phyloP scores from a whole-genome alignment of 2,329 filamentous ascomycete species.

The Periglandula ipomoeae region DNA sequence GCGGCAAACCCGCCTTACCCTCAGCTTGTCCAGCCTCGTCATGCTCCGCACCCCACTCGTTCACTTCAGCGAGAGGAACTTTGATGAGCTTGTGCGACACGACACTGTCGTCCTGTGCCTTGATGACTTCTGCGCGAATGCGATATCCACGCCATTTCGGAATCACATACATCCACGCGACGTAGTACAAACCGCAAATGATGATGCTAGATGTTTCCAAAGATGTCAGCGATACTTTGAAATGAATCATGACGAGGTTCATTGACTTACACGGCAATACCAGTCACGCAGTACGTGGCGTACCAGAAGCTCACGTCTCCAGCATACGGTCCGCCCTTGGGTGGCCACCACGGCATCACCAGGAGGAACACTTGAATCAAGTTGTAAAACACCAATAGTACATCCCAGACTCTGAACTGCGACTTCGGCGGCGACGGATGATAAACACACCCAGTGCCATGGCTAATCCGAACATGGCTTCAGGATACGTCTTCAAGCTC shows the following conservation, averaged over 20 bases:
- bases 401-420: slow-evolving; percentile 51
- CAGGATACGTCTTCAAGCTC: slow-evolving; percentile 49
- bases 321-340: slow-evolving; percentile 44
- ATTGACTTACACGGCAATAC: slow-evolving; percentile 50
- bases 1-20: not conserved
- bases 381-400: slow-evolving; percentile 49
- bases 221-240: too few relatives aligned
- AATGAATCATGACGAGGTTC: too few relatives aligned
- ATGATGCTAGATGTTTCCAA: slow-evolving; percentile 30
- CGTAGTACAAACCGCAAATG: slow-evolving; percentile 48
- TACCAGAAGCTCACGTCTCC: slow-evolving; percentile 69
- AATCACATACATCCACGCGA: slow-evolving; percentile 46
- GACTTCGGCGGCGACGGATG: slow-evolving; percentile 44
- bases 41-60: slow-evolving; percentile 49
- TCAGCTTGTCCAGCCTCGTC: slow-evolving; percentile 5
- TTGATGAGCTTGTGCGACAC: slow-evolving; percentile 41
- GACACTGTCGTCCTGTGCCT: slow-evolving; percentile 36
- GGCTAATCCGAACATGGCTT: slow-evolving; percentile 46
- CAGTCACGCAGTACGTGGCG: slow-evolving; percentile 56
- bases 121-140: slow-evolving; percentile 45
- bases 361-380: slow-evolving; percentile 52
- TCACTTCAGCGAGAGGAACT: slow-evolving; percentile 40
- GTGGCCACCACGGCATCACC: slow-evolving; percentile 65
- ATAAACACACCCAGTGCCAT: slow-evolving; percentile 49
- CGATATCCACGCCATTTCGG: slow-evolving; percentile 44